Percentiles rank a stretch among this genome's conserved stretches.
These are phyloP conservation scores for Cutaneotrichosporon sp. DNA, from an alignment of 1,284 basidiomycete genomes.

Conservation along the genomic window DNA sequence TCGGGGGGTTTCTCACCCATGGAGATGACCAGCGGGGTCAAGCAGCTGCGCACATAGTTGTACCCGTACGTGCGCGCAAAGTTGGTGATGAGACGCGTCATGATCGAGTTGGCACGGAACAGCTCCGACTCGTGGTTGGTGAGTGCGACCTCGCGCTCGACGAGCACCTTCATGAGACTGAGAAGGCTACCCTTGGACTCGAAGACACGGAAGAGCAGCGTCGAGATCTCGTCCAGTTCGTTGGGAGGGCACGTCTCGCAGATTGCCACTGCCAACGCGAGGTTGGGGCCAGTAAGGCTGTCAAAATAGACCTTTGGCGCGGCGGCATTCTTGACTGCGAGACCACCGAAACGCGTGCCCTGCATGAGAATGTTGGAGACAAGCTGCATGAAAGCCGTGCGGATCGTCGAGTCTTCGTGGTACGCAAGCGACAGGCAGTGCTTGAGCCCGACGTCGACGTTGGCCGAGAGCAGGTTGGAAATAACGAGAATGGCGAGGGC, in stretches of 20 bases:
- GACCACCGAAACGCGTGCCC: constrained; percentile 54
- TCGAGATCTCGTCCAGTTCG: constrained; percentile 72
- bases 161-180: constrained; percentile 69
- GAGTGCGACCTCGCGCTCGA: constrained; percentile 72
- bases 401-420: constrained; percentile 65
- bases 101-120: constrained; percentile 80
- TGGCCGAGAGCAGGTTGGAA: constrained; percentile 74
- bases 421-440: constrained; percentile 78
- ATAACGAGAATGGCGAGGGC: constrained; percentile 58
- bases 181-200: constrained; percentile 67
- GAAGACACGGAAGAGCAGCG: constrained; percentile 79
- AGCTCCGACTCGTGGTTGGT: constrained; percentile 71
- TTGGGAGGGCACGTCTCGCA: constrained; percentile 72
- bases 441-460: constrained; percentile 83
- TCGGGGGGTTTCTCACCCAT: constrained; percentile 68
- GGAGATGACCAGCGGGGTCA: constrained; percentile 67
- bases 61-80: constrained; percentile 84
- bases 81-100: constrained; percentile 72
- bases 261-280: constrained; percentile 66
- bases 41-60: constrained; percentile 71
- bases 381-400: constrained; percentile 80
- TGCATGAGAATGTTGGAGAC: constrained; percentile 77
- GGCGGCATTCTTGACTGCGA: constrained; percentile 21
- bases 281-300: constrained; percentile 30
- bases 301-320: constrained; percentile 33